Evolutionary conservation across 148 eudicot genomes (phyloP).

Genomic region (Cornus florida): DNA sequence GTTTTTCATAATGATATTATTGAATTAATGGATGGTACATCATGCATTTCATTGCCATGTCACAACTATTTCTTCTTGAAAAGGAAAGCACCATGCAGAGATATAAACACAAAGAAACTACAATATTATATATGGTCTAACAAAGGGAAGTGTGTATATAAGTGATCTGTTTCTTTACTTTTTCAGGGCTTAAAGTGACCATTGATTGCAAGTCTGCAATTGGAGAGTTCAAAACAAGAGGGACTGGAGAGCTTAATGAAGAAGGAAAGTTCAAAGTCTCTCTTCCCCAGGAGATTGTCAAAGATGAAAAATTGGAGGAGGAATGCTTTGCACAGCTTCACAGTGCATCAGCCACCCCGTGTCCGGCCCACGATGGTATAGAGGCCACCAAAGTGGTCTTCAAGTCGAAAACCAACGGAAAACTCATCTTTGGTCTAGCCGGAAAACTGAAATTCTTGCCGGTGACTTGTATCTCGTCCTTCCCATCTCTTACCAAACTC

Average conservation of each 20-base stretch:
- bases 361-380: constrained; percentile 29
- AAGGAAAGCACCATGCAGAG: no score
- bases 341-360: constrained; percentile 35
- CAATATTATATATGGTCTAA: no score
- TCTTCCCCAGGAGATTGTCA: constrained; percentile 23
- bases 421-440: constrained; percentile 29
- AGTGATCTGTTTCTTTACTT: neutral
- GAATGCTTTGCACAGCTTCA: constrained; percentile 51
- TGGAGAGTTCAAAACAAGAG: constrained; percentile 37
- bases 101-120: no score
- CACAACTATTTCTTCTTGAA: no score
- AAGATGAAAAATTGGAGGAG: constrained; percentile 26
- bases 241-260: constrained; percentile 32
- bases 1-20: no score
- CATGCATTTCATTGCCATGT: no score
- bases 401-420: constrained; percentile 23
- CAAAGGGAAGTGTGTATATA: neutral
- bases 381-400: constrained; percentile 32
- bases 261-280: constrained; percentile 35
- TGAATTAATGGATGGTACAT: no score
- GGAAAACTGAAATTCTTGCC: constrained; percentile 38
- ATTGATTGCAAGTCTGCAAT: constrained; percentile 42
- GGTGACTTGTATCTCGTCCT: constrained; percentile 40
- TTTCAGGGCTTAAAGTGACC: constrained; percentile 45
- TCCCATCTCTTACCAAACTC: constrained; percentile 22